Percentiles rank a stretch among this genome's conserved stretches.
Evolutionary conservation across 306 rosid genomes (phyloP).

Genomic region (Begonia fuchsioides): DNA sequence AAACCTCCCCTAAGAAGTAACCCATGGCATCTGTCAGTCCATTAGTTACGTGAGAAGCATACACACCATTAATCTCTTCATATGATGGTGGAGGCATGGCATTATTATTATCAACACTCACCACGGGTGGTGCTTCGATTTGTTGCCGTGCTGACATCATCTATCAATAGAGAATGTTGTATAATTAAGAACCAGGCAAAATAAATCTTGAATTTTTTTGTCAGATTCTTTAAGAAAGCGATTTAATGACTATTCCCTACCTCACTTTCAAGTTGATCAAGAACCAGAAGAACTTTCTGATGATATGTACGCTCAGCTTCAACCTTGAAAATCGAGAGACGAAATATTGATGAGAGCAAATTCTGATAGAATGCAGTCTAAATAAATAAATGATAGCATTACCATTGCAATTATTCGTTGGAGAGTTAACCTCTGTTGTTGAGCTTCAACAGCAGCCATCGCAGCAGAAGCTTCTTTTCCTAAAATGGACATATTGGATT

Average conservation of each 20-base stretch:
- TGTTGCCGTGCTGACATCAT: constrained; percentile 81
- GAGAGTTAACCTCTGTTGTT: constrained; percentile 91
- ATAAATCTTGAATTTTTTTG: neutral
- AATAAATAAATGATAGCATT: constrained; percentile 6
- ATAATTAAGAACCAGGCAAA: neutral
- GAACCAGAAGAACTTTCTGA: constrained; percentile 70
- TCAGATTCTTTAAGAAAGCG: constrained; percentile 4
- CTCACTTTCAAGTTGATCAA: constrained; percentile 95
- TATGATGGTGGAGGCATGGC: constrained; percentile 74
- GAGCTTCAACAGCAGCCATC: constrained; percentile 98
- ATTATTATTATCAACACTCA: constrained; percentile 42
- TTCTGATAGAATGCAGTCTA: neutral
- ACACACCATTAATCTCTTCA: constrained; percentile 73
- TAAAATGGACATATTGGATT: constrained; percentile 71
- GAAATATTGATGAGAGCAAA: constrained; percentile 9
- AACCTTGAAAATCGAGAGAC: constrained; percentile 34
- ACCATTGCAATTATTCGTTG: constrained; percentile 95
- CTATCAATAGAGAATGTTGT: constrained; percentile 26
- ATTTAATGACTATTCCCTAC: constrained; percentile 20
- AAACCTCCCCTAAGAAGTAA: constrained; percentile 93
- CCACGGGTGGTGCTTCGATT: constrained; percentile 82
- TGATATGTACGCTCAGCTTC: constrained; percentile 91
- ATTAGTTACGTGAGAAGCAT: constrained; percentile 57
- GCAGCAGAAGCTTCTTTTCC: constrained; percentile 99
- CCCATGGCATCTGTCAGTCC: constrained; percentile 58